Evolutionary conservation across 139 green algal species (phyloP), one percentile per base, ranked within the genome.

Genomic region (Chlamydomonas eustigma): DNA sequence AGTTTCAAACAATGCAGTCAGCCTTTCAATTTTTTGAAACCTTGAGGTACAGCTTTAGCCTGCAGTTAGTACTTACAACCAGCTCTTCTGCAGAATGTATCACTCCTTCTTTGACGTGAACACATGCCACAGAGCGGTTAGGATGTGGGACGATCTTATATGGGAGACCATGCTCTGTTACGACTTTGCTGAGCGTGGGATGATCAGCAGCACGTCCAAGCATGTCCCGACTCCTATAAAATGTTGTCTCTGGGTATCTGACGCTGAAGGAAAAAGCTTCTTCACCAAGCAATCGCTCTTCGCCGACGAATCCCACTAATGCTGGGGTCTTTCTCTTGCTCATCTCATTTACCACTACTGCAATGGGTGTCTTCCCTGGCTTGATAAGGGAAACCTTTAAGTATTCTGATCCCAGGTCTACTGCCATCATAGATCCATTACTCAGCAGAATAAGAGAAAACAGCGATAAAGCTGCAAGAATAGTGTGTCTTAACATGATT

Each of bases 321-420:
- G 92, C 84, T 1, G 93, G 88, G 0, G 93, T 90, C 83, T 98
- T 98, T 4, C 95, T 80, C 76, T 94, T 97, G 74, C 79, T 93
- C 83, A 98, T 95, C 73, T 99, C 96, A 75, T 99, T 99, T 33
- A 91, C 91, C 4, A 97, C 96, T 37, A 98, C 88, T 12, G 70
- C 82, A 50, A 97, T 94, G 36, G 93, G 93, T 12, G 88, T 90
- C 28, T 84, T 77, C 2, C 93, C 92, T 4, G 92, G 88, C 79
- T 94, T 94, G 12, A 98, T 91, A 2, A 98, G 79, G 8, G 87
- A 91, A 0, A 99, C 89, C 71, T 98, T 99, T 1, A 99, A 58
- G 74, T 84, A 95, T 77, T 99, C 95, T 5, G 83, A 87, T 64
- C 95, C 95, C 30, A 97, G 80, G 73, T 99, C 95, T 2, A 99